Percentiles rank a stretch among this genome's conserved stretches.
Evolutionary conservation across 2,329 filamentous ascomycete species (phyloP).

Genomic region (Claviceps pazoutovae): DNA sequence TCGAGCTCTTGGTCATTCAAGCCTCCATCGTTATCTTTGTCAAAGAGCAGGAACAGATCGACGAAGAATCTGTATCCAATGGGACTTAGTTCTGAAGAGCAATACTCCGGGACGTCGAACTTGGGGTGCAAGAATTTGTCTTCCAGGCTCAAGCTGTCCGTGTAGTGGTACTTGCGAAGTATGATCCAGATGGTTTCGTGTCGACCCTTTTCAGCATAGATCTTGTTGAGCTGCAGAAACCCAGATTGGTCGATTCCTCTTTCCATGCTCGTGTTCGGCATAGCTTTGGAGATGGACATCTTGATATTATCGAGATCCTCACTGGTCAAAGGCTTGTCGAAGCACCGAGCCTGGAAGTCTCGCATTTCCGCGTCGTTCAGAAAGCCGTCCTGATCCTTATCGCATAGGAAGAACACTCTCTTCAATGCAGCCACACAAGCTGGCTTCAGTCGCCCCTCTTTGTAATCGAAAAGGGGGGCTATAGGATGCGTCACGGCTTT

Average conservation of each 20-base stretch:
- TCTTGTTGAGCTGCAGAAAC: conserved; percentile 83
- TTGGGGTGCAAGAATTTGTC: conserved; percentile 86
- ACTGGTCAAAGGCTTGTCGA: conserved; percentile 68
- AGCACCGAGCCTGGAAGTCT: conserved; percentile 82
- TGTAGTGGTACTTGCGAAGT: conserved; percentile 86
- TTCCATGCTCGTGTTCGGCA: conserved; percentile 46
- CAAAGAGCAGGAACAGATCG: conserved; percentile 85
- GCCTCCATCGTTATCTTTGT: conserved; percentile 95
- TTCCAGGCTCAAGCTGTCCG: conserved; percentile 82
- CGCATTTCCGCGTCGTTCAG: conserved; percentile 83
- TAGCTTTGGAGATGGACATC: conserved; percentile 58
- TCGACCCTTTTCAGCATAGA: conserved; percentile 92
- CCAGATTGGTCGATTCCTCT: conserved; percentile 68
- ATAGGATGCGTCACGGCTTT: conserved; percentile 97
- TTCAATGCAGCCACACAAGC: conserved; percentile 75
- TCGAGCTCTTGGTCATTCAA: conserved; percentile 74
- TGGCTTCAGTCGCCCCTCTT: conserved; percentile 78
- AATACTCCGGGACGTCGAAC: conserved; percentile 83
- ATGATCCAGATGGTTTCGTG: conserved; percentile 99
- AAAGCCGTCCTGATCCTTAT: conserved; percentile 90
- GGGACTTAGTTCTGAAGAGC: conserved; percentile 86
- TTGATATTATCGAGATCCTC: conserved; percentile 90
- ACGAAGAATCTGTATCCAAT: conserved; percentile 95
- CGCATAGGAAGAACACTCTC: conserved; percentile 88
- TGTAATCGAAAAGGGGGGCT: conserved; percentile 90